Percentiles rank a stretch among this genome's conserved stretches.
These are phyloP conservation scores for Cutaneotrichosporon mucoides DNA, from an alignment of 1,284 basidiomycete species.

Conservation along the genomic window DNA sequence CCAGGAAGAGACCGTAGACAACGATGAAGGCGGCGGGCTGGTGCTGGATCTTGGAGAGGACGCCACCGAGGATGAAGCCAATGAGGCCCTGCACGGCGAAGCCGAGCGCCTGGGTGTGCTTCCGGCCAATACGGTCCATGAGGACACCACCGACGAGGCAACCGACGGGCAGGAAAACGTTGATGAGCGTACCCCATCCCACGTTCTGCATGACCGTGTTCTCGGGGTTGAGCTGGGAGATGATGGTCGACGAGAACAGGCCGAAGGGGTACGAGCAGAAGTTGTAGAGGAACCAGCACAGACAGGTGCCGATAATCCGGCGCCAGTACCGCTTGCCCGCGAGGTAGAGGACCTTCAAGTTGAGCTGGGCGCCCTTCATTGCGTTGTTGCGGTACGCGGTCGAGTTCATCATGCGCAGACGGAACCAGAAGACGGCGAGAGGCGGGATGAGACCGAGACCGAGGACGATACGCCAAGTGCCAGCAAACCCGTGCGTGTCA, in stretches of 20 bases:
- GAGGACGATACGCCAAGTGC: constrained; percentile 29
- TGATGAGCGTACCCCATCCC: constrained; percentile 33
- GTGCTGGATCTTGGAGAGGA: constrained; percentile 18
- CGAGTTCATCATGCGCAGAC: constrained; percentile 31
- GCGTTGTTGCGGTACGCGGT: constrained; percentile 30
- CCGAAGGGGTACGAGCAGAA: constrained; percentile 57
- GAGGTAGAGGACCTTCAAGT: constrained; percentile 40
- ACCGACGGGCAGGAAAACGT: constrained; percentile 52
- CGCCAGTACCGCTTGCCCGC: constrained; percentile 65
- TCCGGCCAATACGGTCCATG: constrained; percentile 62
- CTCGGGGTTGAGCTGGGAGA: constrained; percentile 55
- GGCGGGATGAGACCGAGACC: constrained; percentile 30
- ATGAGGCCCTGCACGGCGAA: constrained; percentile 17
- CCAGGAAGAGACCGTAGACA: constrained; percentile 23
- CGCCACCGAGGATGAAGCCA: constrained; percentile 20
- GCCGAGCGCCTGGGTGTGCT: constrained; percentile 50
- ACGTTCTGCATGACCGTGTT: constrained; percentile 43
- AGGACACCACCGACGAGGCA: constrained; percentile 71
- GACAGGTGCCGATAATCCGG: constrained; percentile 54
- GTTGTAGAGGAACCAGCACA: constrained; percentile 61
- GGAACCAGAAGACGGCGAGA: constrained; percentile 31
- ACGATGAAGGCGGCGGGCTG: constrained; percentile 19
- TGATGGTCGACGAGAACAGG: constrained; percentile 62
- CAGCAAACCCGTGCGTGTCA: constrained; percentile 14
- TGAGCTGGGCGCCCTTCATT: constrained; percentile 20